Evolutionary conservation across 164 flowering plant genomes (phyloP), one percentile per base, ranked within the genome.

Genomic region (Aristolochia fimbriata): DNA sequence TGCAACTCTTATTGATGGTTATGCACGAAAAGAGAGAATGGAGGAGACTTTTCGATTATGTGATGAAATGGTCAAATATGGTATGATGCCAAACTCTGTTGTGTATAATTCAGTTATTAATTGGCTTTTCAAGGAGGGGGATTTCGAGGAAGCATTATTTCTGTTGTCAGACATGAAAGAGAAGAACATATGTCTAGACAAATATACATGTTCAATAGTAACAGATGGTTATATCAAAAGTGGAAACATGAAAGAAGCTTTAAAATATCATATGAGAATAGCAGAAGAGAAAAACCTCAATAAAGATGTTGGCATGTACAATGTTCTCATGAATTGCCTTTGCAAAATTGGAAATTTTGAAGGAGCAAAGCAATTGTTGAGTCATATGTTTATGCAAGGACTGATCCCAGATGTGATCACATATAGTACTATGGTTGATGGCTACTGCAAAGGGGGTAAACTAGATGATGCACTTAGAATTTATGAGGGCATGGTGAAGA

Each of bases 1-100:
- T 68, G 80, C 80, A 9, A 75, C 77, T 62, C 31, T 80, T 52
- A 48, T 77, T 23, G 71, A 80, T 70, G 84, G 78, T 25, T 70
- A 75, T 67, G 68, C 71, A 19, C 64, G 71, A 46, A 67, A n/a
- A 24, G 81, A 79, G 54, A 65, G 65, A 48, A 23, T 68, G 37
- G 81, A 75, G 53, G 70, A 62, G 59, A 79, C 76, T 15, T 56
- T 77, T 47, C 47, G 63, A 60, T 30, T 77, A 58, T 80, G 81
- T 59, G 59, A 68, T 68, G 71, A 71, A 60, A 75, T 80, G 80
- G 71, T 74, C 41, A 69, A 73, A 52, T 71, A 61, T 22, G 78
- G 81, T 0, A 58, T 77, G 58, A 41, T 70, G 45, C 80, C 78
- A 17, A 74, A 77, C 57, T 24, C 70, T 33, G 73, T 68, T 31